Conservation (phyloP, 805 yeast genomes). For the Nakazawaea peltata region DNA sequence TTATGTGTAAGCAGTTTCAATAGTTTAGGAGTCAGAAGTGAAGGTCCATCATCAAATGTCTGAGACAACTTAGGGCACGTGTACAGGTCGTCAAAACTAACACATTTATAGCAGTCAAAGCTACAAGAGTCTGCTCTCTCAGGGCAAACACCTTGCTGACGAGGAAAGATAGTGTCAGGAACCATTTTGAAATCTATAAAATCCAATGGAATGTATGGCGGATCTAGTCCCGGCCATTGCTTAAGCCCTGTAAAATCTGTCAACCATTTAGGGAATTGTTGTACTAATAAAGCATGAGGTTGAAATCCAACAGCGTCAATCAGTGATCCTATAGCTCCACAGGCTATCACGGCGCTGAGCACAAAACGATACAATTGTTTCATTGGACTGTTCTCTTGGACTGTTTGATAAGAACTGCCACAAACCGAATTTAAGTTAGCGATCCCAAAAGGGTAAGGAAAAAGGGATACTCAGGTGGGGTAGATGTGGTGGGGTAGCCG, state of each 20-base stretch:
- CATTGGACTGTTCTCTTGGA: too few relatives aligned
- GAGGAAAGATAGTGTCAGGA: slow-evolving; percentile 35
- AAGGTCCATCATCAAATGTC: slow-evolving; percentile 95
- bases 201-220: slow-evolving; percentile 81
- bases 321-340: too few relatives aligned
- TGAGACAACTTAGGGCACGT: slow-evolving; percentile 74
- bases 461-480: too few relatives aligned
- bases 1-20: slow-evolving; percentile 42
- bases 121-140: slow-evolving; percentile 53
- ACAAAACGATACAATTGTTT: too few relatives aligned
- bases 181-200: slow-evolving; percentile 51
- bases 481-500: too few relatives aligned
- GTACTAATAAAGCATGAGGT: slow-evolving; percentile 4
- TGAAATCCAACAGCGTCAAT: slow-evolving; percentile 10
- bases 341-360: too few relatives aligned
- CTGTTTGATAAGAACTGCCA: too few relatives aligned
- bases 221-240: slow-evolving; percentile 81
- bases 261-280: slow-evolving; percentile 69
- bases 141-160: slow-evolving; percentile 55
- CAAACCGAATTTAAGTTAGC: too few relatives aligned
- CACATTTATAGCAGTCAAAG: slow-evolving; percentile 80
- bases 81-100: slow-evolving; percentile 64
- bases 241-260: slow-evolving; percentile 60
- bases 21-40: slow-evolving; percentile 57
- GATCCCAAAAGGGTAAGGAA: too few relatives aligned